Conservation (phyloP, 2,329 filamentous ascomycete species). For the Aureobasidium sp. region DNA sequence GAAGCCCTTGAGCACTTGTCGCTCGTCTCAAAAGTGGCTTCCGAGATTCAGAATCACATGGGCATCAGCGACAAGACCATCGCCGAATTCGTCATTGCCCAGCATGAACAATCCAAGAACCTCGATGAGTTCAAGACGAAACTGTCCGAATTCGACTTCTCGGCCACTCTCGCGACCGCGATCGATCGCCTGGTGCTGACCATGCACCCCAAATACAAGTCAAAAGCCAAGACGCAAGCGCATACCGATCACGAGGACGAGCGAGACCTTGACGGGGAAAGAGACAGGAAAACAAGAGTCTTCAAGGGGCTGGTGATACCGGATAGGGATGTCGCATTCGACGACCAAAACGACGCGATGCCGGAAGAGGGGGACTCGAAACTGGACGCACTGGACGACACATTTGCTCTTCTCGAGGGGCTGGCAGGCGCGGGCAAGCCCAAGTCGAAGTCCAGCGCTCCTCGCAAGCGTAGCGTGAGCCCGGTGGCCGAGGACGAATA, state of each 20-base stretch:
- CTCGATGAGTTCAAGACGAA: slow-evolving; percentile 68
- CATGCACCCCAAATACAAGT: slow-evolving; percentile 84
- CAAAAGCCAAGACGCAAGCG: slow-evolving; percentile 26
- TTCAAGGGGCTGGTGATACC: slow-evolving; percentile 86
- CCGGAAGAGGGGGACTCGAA: slow-evolving; percentile 36
- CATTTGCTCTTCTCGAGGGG: slow-evolving; percentile 82
- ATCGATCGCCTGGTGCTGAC: slow-evolving; percentile 81
- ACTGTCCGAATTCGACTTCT: slow-evolving; percentile 73
- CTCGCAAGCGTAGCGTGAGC: slow-evolving; percentile 54
- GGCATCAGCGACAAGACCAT: slow-evolving; percentile 90
- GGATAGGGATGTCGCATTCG: slow-evolving; percentile 57
- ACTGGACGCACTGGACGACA: slow-evolving; percentile 77
- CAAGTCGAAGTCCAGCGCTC: slow-evolving; percentile 37
- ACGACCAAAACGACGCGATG: slow-evolving; percentile 39
- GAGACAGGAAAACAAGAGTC: slow-evolving; percentile 72
- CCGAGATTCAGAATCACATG: slow-evolving; percentile 88
- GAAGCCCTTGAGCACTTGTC: slow-evolving; percentile 87
- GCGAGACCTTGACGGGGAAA: slow-evolving; percentile 35
- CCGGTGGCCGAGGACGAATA: slow-evolving; percentile 39
- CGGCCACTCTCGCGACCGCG: slow-evolving; percentile 79
- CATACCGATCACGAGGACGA: slow-evolving; percentile 29
- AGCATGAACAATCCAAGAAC: slow-evolving; percentile 68
- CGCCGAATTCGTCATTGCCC: slow-evolving; percentile 90
- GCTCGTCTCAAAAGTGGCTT: slow-evolving; percentile 89
- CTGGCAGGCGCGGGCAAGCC: slow-evolving; percentile 59